These are phyloP conservation scores for Prillingera fragicola DNA, from an alignment of 1,284 basidiomycete genomes.

Conservation along the genomic window DNA sequence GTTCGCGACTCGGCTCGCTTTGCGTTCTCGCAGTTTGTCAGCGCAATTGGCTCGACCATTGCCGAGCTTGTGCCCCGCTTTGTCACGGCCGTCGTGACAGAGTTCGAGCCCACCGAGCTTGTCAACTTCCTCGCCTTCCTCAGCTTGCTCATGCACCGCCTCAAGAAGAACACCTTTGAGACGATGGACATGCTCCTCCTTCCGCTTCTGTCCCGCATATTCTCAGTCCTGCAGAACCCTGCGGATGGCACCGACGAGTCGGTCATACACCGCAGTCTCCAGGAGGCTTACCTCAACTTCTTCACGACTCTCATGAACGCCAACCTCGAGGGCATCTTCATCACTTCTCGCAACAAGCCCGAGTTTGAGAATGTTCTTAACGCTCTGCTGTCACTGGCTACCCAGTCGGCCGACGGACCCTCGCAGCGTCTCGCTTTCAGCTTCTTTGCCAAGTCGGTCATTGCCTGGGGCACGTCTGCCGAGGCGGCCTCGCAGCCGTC, in stretches of 20 bases:
- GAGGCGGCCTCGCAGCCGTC: constrained; percentile 39
- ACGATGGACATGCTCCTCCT: constrained; percentile 87
- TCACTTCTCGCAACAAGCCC: constrained; percentile 66
- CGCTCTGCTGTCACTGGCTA: constrained; percentile 57
- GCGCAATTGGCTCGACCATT: constrained; percentile 72
- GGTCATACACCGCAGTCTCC: constrained; percentile 74
- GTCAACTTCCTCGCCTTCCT: constrained; percentile 96
- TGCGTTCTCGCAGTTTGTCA: constrained; percentile 88
- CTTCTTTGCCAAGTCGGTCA: constrained; percentile 66
- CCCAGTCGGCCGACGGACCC: constrained; percentile 64
- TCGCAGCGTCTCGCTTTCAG: constrained; percentile 76
- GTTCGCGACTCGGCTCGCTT: constrained; percentile 92
- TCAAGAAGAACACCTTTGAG: constrained; percentile 57
- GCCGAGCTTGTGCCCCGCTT: constrained; percentile 52
- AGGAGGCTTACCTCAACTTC: constrained; percentile 81
- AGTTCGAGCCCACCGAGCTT: constrained; percentile 87
- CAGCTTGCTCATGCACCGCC: constrained; percentile 79
- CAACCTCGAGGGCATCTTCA: constrained; percentile 76
- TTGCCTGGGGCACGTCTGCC: constrained; percentile 68
- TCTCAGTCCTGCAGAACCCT: constrained; percentile 72
- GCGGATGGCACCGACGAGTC: constrained; percentile 87
- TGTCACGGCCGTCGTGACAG: constrained; percentile 80
- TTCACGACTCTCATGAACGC: constrained; percentile 76
- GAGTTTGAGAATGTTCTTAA: constrained; percentile 73
- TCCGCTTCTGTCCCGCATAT: constrained; percentile 79